Base-by-base conservation (phyloP, 2,329 filamentous ascomycete species). In the Penicillium sp. region DNA sequence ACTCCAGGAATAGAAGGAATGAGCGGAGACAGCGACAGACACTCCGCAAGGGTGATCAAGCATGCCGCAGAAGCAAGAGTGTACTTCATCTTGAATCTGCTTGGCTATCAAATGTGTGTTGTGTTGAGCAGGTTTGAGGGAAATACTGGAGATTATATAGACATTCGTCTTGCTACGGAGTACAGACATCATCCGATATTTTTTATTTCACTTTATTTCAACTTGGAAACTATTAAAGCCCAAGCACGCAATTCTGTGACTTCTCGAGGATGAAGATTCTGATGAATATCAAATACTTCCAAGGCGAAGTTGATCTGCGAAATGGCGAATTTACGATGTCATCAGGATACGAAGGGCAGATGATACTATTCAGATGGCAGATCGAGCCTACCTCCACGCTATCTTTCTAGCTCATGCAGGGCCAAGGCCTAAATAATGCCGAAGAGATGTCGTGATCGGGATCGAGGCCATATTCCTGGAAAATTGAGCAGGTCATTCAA, bases 1-100 rank as follows among this genome's bases (percentile, higher is more conserved):
- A 89, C 82, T 28, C 86, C 85, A 0, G 85, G 85, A 62, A 88
- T 87, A 12, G 75, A 74, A 1, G 86, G 86, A 63, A 88, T 87
- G 37, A 88, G 77, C 53, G 85, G 84, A 53, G 84, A 84, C 3
- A 87, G 75, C 26, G 77, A 71, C 47, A 73, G 67, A 28, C 61
- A 64, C 44, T 69, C 62, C 42, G 58, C 63, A 22, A 73, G 50
- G n/a, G 68, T 59, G 54, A 64, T 53, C 35, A 70, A n/a, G 17
- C 60, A 69, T 26, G 62, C 60, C 44, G 68, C 50, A 9, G 59
- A 53, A 51, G 59, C 60, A 47, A 70, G 22, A 22, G 60, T 63
- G 40, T 61, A 67, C 51, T 61, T 65, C 67, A 70, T 70, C 33
- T 60, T 69, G 59, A 9, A 13, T 24, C 22, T 33, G 8, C 19